Conservation (phyloP, 805 yeast genomes). For the Lachancea waltii region DNA sequence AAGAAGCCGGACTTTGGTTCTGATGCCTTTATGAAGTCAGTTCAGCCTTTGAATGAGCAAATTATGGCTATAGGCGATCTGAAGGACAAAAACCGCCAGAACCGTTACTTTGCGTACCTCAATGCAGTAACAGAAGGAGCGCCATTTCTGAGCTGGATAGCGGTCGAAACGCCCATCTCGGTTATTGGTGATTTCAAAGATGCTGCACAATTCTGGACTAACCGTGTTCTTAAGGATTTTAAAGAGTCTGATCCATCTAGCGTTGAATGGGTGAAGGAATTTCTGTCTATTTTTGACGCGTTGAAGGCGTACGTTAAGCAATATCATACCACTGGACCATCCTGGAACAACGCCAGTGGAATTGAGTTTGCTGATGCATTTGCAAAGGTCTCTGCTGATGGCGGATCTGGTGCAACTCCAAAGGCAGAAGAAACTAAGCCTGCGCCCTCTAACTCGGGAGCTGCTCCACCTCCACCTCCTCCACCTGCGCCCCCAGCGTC, state of each 20-base stretch:
- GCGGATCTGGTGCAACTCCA: conserved; percentile 22
- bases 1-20: conserved; percentile 58
- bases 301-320: conserved; percentile 70
- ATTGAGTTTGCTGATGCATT: conserved; percentile 48
- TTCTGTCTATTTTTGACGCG: conserved; percentile 56
- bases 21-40: conserved; percentile 46
- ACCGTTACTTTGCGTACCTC: conserved; percentile 60
- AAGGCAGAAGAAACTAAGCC: conserved; percentile 8
- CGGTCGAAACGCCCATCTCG: conserved; percentile 66
- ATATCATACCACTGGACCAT: conserved; percentile 75
- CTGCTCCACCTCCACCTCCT: conserved; percentile 72
- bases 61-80: conserved; percentile 52
- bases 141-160: conserved; percentile 88
- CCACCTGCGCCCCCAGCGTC: conserved; percentile 88
- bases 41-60: conserved; percentile 60
- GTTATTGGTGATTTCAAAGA: conserved; percentile 79
- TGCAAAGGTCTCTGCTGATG: too few species aligned
- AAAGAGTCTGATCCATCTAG: conserved; percentile 64
- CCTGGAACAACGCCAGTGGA: conserved; percentile 64
- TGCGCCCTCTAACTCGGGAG: conserved; percentile 34
- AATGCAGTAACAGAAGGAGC: conserved; percentile 85
- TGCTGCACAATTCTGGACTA: conserved; percentile 90
- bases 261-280: conserved; percentile 74
- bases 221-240: conserved; percentile 79
- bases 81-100: conserved; percentile 70